Evolutionary conservation across 2,329 filamentous ascomycete genomes (phyloP), one percentile per base, ranked within the genome.

Genomic region (Calonectria pseudoreteaudii): DNA sequence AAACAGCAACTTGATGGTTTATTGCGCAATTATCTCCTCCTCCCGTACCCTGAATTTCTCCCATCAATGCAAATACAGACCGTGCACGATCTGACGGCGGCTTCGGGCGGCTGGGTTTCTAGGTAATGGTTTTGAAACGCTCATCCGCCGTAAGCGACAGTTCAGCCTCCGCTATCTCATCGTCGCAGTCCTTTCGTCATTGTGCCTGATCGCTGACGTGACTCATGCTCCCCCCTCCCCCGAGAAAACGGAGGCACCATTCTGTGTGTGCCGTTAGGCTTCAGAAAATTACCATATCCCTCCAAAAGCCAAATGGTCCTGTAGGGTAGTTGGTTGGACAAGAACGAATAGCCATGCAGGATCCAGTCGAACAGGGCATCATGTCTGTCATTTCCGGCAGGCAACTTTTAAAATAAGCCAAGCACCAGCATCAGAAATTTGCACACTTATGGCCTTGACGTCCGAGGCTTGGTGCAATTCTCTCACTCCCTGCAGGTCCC

Each of bases 91-190:
- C 62, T 64, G 65, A 58, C 64, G 56, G 72, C 68, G 72, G 47
- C 47, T 28, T 62, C 5, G 26, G 34, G 36, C 36, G 56, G 56
- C 8, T 60, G 68, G 68, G 66, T 69, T 36, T 49, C 67, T 30
- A 65, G 72, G 66, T 52, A 65, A 56, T 34, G 73, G 70, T 73
- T 69, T 69, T 71, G 69, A 77, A 78, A 72, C 68, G 72, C 66
- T 75, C 52, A 76, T 47, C 78, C 78, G 78, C 78, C 76, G 78
- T 80, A 80, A 80, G 78, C 78, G 78, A 80, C 76, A 70, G 77
- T 78, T 71, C 41, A 53, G 52, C 34, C 53, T 66, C 34, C 62
- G 41, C 66, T 60, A 36, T 72, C 58, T 58, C 31, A 58, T 28
- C 36, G 28, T 74, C 60, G 70, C 67, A 76, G 53, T 64, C 72